phyloP scores from a whole-genome alignment of 306 rosid genomes.

The Adenanthera pavonina region DNA sequence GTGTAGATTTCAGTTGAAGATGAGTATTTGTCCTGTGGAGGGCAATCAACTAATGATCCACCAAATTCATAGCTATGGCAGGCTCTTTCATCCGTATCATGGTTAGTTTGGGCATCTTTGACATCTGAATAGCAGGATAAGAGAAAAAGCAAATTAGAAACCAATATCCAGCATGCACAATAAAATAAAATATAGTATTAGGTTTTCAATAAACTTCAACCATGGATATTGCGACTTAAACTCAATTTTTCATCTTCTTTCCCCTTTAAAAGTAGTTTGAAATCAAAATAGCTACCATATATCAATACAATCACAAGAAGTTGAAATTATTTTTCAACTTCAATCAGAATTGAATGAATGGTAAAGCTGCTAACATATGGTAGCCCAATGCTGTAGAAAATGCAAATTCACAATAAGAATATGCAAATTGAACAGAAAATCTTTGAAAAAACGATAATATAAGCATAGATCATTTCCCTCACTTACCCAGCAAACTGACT shows the following conservation, averaged over 20 bases:
- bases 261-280: neutral
- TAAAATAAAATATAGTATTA: constrained; percentile 27
- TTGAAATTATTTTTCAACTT: neutral
- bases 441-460: neutral
- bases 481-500: constrained; percentile 43
- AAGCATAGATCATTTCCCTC: constrained; percentile 22
- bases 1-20: constrained; percentile 41
- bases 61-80: constrained; percentile 55
- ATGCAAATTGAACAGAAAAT: constrained; percentile 20
- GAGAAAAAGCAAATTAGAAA: constrained; percentile 35
- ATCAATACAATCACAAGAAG: constrained; percentile 24
- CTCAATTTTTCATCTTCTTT: constrained; percentile 5
- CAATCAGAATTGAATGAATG: constrained; percentile 7
- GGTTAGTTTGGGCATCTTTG: constrained; percentile 40
- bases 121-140: constrained; percentile 45
- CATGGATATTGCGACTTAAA: neutral
- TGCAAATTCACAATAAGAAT: constrained; percentile 12
- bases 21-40: constrained; percentile 40
- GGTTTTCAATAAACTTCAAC: constrained; percentile 22
- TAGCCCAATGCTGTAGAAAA: neutral
- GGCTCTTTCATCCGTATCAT: constrained; percentile 49
- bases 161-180: constrained; percentile 27
- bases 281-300: constrained; percentile 1
- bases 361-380: neutral
- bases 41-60: constrained; percentile 53